phyloP scores from a whole-genome alignment of 208 protist species.

The Porcisia hertigi region DNA sequence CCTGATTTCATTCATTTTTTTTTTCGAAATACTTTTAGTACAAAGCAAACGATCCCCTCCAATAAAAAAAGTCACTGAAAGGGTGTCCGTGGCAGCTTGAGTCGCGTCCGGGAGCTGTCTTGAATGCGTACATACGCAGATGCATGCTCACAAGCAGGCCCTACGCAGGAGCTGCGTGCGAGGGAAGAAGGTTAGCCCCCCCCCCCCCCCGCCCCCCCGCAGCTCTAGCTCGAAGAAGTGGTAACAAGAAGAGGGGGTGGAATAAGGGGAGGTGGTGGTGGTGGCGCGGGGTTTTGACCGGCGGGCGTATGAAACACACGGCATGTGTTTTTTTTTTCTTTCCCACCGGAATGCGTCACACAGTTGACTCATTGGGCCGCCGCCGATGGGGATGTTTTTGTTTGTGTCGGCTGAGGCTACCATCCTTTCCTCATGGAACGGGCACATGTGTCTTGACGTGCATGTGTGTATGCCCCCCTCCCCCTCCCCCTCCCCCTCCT shows the following conservation, averaged over 20 bases:
- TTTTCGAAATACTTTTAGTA: neutral
- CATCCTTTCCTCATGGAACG: neutral
- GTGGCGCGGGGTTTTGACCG: too few relatives aligned
- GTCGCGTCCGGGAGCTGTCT: neutral
- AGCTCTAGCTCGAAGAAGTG: neutral
- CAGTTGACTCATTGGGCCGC: too few relatives aligned
- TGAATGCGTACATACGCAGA: neutral
- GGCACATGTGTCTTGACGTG: too few relatives aligned
- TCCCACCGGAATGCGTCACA: neutral
- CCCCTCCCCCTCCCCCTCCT: conserved; percentile 10
- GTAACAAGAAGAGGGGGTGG: neutral
- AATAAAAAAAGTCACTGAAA: neutral
- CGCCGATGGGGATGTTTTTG: too few relatives aligned
- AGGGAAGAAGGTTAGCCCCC: neutral
- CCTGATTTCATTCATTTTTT: neutral
- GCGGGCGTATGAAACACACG: neutral
- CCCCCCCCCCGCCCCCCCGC: neutral
- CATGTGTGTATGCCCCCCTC: conserved; percentile 6
- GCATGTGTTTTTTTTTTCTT: neutral
- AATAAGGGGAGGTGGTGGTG: neutral
- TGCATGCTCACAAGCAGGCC: neutral
- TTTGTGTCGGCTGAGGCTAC: too few relatives aligned
- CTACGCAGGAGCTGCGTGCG: neutral
- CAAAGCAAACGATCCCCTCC: too few relatives aligned
- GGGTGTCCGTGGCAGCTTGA: neutral